Conservation (phyloP, 1,284 basidiomycete species). For the Ustilago trichophora region DNA sequence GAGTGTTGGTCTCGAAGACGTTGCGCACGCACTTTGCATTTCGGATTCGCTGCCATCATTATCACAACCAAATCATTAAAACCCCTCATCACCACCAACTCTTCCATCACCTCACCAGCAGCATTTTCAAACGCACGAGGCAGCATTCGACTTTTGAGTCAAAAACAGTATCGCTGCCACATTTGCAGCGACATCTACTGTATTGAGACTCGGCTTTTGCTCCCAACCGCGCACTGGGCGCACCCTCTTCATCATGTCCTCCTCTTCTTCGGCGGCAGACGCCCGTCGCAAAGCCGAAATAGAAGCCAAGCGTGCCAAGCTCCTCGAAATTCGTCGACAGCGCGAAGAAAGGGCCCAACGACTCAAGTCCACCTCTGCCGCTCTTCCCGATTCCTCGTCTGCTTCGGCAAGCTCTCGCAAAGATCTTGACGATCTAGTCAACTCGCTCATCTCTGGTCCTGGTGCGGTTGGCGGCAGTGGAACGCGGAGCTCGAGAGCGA, state of each 20-base stretch:
- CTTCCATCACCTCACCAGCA: not conserved
- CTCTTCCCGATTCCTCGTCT: slow-evolving; percentile 6
- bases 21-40: not conserved
- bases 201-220: too few species aligned
- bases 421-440: slow-evolving; percentile 61
- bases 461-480: not conserved
- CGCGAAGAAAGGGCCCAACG: slow-evolving; percentile 72
- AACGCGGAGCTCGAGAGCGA: slow-evolving; percentile 15
- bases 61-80: too few species aligned
- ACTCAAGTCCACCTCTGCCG: slow-evolving; percentile 25
- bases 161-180: too few species aligned
- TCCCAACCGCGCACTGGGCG: too few species aligned
- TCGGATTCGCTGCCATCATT: too few species aligned
- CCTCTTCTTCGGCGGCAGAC: slow-evolving; percentile 29
- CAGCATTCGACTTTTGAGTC: too few species aligned
- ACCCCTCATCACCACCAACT: too few species aligned
- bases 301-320: slow-evolving; percentile 87
- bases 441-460: slow-evolving; percentile 44
- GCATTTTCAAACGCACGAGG: not conserved
- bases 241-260: not conserved
- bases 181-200: too few species aligned
- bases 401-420: slow-evolving; percentile 32
- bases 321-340: slow-evolving; percentile 81
- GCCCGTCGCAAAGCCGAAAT: slow-evolving; percentile 78
- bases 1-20: slow-evolving; percentile 24